Evolutionary conservation across 2,329 filamentous ascomycete species (phyloP).

Genomic region (Verruconis gallopava): DNA sequence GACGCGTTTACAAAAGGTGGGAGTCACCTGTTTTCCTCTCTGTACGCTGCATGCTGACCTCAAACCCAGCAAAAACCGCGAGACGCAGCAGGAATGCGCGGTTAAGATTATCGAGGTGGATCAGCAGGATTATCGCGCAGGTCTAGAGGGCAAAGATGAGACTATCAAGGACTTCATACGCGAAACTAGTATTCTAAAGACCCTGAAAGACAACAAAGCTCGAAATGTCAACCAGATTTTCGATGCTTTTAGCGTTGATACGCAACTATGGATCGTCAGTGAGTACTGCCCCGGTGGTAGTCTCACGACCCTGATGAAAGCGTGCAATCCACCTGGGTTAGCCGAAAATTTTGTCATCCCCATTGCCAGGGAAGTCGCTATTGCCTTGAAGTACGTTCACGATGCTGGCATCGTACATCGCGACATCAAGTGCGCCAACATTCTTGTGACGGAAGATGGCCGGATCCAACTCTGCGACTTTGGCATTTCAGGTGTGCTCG

Average conservation of each 20-base stretch:
- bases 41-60: slow-evolving; percentile 15
- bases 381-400: slow-evolving; percentile 48
- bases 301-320: slow-evolving; percentile 51
- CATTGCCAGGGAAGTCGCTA: slow-evolving; percentile 49
- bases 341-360: slow-evolving; percentile 51
- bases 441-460: slow-evolving; percentile 65
- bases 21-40: background rate
- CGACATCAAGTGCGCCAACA: slow-evolving; percentile 61
- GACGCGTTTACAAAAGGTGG: slow-evolving; percentile 56
- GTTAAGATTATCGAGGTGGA: slow-evolving; percentile 80
- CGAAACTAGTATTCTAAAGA: slow-evolving; percentile 54
- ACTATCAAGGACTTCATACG: slow-evolving; percentile 42
- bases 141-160: slow-evolving; percentile 21
- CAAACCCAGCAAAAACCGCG: slow-evolving; percentile 23
- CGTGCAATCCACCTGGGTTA: slow-evolving; percentile 25
- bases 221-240: slow-evolving; percentile 72
- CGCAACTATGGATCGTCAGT: slow-evolving; percentile 77
- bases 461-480: slow-evolving; percentile 75
- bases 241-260: slow-evolving; percentile 63
- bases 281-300: slow-evolving; percentile 79
- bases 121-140: slow-evolving; percentile 46
- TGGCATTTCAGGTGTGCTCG: slow-evolving; percentile 66
- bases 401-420: slow-evolving; percentile 53
- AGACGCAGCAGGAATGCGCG: slow-evolving; percentile 45
- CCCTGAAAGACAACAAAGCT: slow-evolving; percentile 60